Evolutionary conservation across 768 basidiomycete species (phyloP).

Genomic region (Pleurotus eryngii): DNA sequence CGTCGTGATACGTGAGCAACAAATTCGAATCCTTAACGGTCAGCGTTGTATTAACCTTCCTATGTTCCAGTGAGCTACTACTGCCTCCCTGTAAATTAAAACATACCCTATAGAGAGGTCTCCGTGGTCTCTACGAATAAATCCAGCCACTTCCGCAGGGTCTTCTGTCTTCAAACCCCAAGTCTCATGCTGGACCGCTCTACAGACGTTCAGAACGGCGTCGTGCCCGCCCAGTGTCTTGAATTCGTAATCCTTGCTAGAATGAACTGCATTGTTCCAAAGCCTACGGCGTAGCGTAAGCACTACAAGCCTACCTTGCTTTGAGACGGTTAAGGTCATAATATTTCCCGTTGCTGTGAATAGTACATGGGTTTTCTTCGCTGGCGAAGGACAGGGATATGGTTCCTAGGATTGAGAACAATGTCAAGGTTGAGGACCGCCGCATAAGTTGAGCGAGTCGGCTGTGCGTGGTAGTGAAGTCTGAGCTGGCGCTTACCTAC

Average conservation of each 20-base stretch:
- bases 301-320: conserved; percentile 40
- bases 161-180: conserved; percentile 56
- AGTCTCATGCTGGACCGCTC: conserved; percentile 48
- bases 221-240: conserved; percentile 42
- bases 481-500: too few relatives aligned
- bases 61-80: conserved; percentile 17
- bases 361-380: conserved; percentile 59
- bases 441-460: conserved; percentile 15
- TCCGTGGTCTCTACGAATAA: conserved; percentile 57
- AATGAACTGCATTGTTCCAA: conserved; percentile 10
- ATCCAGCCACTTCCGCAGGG: conserved; percentile 54
- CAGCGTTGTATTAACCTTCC: conserved; percentile 65
- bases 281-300: conserved; percentile 5
- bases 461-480: neutral
- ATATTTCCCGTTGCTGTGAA: conserved; percentile 51
- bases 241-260: conserved; percentile 64
- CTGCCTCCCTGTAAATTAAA: neutral
- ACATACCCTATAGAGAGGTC: conserved; percentile 73
- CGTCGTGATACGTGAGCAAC: conserved; percentile 58
- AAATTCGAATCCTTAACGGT: conserved; percentile 50
- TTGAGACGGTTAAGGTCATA: conserved; percentile 67
- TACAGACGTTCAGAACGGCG: conserved; percentile 65
- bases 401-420: neutral
- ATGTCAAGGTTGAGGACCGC: neutral
- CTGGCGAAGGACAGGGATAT: neutral